phyloP scores from a whole-genome alignment of 306 rosid species.

The Canavalia gladiata region DNA sequence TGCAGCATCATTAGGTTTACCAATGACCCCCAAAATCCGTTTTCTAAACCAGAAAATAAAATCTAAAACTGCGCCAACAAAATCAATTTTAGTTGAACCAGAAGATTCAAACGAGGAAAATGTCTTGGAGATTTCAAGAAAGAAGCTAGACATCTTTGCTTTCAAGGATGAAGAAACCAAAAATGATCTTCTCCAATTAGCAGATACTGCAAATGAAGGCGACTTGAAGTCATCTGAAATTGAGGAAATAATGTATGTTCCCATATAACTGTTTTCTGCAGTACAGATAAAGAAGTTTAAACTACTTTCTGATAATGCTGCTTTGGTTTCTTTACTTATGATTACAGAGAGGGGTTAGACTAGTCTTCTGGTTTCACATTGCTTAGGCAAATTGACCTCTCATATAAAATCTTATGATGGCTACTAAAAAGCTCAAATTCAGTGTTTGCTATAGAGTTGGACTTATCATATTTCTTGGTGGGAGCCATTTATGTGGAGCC shows the following conservation, averaged over 20 bases:
- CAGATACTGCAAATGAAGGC: slow-evolving; percentile 49
- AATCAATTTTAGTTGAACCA: slow-evolving; percentile 49
- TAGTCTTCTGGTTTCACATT: slow-evolving; percentile 10
- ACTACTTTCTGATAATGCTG: not conserved
- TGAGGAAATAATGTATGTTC: slow-evolving; percentile 62
- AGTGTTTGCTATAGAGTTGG: not conserved
- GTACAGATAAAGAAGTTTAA: not conserved
- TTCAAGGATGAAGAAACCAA: slow-evolving; percentile 57
- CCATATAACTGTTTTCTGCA: slow-evolving; percentile 4
- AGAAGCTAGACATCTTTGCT: slow-evolving; percentile 59
- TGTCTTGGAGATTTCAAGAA: slow-evolving; percentile 48
- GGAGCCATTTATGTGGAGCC: not conserved
- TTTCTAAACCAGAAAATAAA: slow-evolving; percentile 71
- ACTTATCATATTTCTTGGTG: slow-evolving; percentile 5
- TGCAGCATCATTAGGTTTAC: slow-evolving; percentile 88
- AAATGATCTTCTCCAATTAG: slow-evolving; percentile 54
- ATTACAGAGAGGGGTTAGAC: slow-evolving; percentile 10
- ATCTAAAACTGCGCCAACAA: slow-evolving; percentile 51
- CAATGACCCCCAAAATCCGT: slow-evolving; percentile 85
- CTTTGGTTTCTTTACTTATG: slow-evolving; percentile 15
- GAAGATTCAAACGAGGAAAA: slow-evolving; percentile 56
- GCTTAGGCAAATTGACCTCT: slow-evolving; percentile 18
- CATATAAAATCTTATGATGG: slow-evolving; percentile 2
- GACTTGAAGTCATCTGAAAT: slow-evolving; percentile 52
- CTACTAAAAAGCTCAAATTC: slow-evolving; percentile 31